A percentile compares a stretch with the other conserved stretches of the same genome.
phyloP scores from a whole-genome alignment of 1,284 basidiomycete species.

The Apiotrichum sp. region DNA sequence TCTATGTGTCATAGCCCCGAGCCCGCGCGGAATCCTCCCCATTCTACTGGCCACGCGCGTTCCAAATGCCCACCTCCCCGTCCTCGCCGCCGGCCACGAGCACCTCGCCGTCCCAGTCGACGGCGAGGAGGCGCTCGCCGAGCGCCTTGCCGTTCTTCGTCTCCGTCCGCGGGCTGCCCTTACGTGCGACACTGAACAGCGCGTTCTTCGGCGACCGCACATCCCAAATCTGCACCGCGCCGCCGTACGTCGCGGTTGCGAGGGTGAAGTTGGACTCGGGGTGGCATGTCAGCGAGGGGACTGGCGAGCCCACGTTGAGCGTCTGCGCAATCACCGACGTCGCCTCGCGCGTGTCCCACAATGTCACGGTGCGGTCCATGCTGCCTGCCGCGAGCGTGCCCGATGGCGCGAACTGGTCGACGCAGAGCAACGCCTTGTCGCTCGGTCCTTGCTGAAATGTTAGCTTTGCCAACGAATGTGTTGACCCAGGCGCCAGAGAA shows the following conservation, averaged over 20 bases:
- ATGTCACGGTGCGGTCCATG: constrained; percentile 50
- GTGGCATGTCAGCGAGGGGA: constrained; percentile 61
- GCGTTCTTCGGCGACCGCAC: constrained; percentile 58
- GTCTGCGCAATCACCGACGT: constrained; percentile 51
- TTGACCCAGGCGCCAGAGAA: too few species aligned
- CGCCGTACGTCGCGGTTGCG: constrained; percentile 75
- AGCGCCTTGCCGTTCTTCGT: constrained; percentile 54
- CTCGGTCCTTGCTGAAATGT: constrained; percentile 41
- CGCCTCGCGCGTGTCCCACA: constrained; percentile 51
- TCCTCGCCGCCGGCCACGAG: constrained; percentile 76
- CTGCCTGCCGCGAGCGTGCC: constrained; percentile 50
- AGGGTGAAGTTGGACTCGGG: constrained; percentile 62
- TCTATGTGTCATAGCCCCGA: not conserved
- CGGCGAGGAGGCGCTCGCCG: constrained; percentile 51
- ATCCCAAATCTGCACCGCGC: constrained; percentile 79
- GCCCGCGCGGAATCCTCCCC: not conserved
- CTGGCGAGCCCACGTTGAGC: constrained; percentile 59
- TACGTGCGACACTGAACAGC: constrained; percentile 49
- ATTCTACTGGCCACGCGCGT: constrained; percentile 47
- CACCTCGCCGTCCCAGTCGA: constrained; percentile 71
- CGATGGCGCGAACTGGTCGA: constrained; percentile 46
- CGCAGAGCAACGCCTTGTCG: constrained; percentile 48
- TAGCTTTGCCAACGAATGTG: not conserved
- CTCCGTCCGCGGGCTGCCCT: constrained; percentile 26
- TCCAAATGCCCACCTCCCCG: constrained; percentile 70